Evolutionary conservation across 192 early-diverging fungal genomes (phyloP).

Genomic region (Geosiphon pyriformis): DNA sequence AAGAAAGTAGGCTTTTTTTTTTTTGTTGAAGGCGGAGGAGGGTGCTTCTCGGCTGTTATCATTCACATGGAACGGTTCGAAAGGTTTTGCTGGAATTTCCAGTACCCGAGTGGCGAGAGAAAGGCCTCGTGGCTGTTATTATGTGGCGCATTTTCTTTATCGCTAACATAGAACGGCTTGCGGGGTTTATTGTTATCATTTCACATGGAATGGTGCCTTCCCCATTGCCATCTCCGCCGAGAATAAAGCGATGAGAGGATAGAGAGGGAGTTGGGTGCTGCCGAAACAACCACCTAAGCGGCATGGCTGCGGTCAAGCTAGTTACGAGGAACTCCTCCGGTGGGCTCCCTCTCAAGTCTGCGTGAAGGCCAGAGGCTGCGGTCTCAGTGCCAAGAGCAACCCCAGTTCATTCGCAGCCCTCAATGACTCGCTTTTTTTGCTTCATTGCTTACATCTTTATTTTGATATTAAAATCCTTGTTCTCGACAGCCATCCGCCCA

Average conservation of each 20-base stretch:
- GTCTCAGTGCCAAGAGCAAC: too few species aligned
- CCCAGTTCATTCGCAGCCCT: too few species aligned
- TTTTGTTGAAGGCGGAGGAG: constrained; percentile 5
- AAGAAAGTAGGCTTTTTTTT: constrained; percentile 11
- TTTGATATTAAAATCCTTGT: background rate
- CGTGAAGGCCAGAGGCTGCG: too few species aligned
- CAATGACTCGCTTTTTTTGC: too few species aligned
- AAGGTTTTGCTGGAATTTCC: constrained; percentile 17
- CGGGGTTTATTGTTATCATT: background rate
- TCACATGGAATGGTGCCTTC: too few species aligned
- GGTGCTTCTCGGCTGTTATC: constrained; percentile 15
- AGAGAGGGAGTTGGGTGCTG: too few species aligned
- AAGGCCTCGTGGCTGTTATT: background rate
- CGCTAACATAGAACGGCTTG: background rate
- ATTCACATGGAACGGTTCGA: constrained; percentile 6
- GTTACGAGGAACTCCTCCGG: too few species aligned
- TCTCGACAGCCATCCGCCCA: background rate
- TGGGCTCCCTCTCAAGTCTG: too few species aligned
- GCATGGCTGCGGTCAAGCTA: too few species aligned
- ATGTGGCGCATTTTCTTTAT: background rate
- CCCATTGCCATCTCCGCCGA: too few species aligned
- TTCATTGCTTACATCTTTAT: background rate
- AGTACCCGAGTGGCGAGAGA: background rate
- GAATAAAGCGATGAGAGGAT: too few species aligned
- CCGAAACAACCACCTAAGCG: too few species aligned